Evolutionary conservation across 2,329 filamentous ascomycete species (phyloP).

Genomic region (Fusarium oxysporum): DNA sequence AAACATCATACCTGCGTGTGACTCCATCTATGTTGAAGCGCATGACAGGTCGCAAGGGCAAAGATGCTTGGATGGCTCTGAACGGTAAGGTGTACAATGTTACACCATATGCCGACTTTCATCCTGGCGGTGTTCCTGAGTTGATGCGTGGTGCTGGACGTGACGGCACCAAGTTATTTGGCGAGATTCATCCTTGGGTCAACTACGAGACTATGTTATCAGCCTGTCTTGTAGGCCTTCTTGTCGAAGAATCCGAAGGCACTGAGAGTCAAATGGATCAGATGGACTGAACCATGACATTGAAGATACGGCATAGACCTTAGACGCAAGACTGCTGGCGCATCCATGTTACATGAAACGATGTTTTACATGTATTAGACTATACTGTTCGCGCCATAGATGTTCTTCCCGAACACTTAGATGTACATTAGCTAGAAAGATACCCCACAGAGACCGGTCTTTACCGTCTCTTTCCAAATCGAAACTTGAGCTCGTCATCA

Average conservation of each 20-base stretch:
- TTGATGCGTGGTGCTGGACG: constrained; percentile 71
- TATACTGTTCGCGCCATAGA: constrained; percentile 26
- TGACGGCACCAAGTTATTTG: constrained; percentile 73
- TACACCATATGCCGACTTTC: constrained; percentile 87
- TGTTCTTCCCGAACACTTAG: constrained; percentile 28
- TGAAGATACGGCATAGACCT: neutral
- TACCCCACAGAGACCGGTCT: constrained; percentile 44
- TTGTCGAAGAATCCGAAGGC: constrained; percentile 67
- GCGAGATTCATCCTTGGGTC: constrained; percentile 77
- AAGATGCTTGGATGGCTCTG: constrained; percentile 90
- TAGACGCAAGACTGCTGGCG: neutral
- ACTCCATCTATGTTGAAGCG: constrained; percentile 82
- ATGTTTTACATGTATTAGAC: constrained; percentile 11
- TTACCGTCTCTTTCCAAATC: constrained; percentile 64
- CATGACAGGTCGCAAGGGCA: constrained; percentile 85
- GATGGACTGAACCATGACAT: constrained; percentile 65
- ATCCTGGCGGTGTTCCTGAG: constrained; percentile 87
- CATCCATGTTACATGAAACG: neutral
- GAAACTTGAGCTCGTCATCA: constrained; percentile 68
- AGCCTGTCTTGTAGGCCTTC: constrained; percentile 71
- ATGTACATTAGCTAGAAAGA: constrained; percentile 48
- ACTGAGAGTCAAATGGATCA: constrained; percentile 64
- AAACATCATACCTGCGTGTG: constrained; percentile 74
- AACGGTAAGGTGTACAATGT: constrained; percentile 96
- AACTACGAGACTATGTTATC: constrained; percentile 78